Conservation (phyloP, 2,329 filamentous ascomycete genomes). For the Fusarium anguioides region DNA sequence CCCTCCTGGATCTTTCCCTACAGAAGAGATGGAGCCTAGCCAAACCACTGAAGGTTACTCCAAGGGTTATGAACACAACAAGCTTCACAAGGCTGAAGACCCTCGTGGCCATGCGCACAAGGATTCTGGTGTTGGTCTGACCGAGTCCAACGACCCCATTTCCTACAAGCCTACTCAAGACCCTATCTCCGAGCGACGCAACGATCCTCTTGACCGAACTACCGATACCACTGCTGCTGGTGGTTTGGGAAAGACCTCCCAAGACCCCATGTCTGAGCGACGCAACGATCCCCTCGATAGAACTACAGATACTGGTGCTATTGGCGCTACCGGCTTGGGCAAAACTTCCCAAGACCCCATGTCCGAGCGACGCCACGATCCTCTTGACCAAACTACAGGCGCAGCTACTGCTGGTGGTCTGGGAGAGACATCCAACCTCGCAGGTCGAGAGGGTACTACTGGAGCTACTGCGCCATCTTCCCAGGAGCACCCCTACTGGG, state of each 20-base stretch:
- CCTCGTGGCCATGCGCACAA: conserved; percentile 31
- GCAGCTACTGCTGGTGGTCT: background rate
- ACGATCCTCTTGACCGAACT: conserved; percentile 1
- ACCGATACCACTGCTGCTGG: too few species aligned
- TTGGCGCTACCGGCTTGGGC: too few species aligned
- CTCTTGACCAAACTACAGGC: background rate
- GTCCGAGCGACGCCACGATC: background rate
- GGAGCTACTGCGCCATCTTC: conserved; percentile 4
- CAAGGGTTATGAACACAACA: conserved; percentile 29
- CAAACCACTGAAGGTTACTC: conserved; percentile 9
- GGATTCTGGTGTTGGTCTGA: conserved; percentile 29
- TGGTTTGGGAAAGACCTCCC: too few species aligned
- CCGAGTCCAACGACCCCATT: conserved; percentile 3
- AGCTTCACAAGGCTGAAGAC: conserved; percentile 38
- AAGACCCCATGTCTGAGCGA: too few species aligned
- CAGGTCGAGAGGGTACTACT: background rate
- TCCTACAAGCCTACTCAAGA: background rate
- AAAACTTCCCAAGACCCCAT: background rate
- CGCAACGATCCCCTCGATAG: too few species aligned
- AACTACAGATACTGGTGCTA: too few species aligned
- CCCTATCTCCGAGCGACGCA: conserved; percentile 5
- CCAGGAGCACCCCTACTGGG: conserved; percentile 37
- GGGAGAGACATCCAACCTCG: background rate
- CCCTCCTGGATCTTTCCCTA: conserved; percentile 36
- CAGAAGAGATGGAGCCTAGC: conserved; percentile 26